Conservation (phyloP, 2,329 filamentous ascomycete genomes). For the Calonectria hawksworthii region DNA sequence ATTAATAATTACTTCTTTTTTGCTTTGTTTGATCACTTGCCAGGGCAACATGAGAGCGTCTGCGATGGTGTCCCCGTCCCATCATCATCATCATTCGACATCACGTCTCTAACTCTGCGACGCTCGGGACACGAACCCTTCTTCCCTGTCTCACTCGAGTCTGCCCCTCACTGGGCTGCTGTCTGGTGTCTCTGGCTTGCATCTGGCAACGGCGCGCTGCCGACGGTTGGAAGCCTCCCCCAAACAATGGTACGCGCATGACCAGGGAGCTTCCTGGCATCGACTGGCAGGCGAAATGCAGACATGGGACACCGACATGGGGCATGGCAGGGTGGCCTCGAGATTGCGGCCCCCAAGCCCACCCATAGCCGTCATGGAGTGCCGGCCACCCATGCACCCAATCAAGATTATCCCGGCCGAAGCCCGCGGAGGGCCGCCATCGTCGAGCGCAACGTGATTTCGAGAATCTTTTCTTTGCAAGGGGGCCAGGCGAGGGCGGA, state of each 20-base stretch:
- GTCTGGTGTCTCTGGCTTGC: constrained; percentile 4
- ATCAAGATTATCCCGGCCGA: constrained; percentile 2
- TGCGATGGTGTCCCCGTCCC: not conserved
- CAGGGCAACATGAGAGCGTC: not conserved
- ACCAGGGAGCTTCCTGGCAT: constrained; percentile 18
- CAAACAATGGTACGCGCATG: constrained; percentile 19
- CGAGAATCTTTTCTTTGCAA: constrained; percentile 22
- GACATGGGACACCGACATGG: constrained; percentile 12
- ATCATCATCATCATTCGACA: not conserved
- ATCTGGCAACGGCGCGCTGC: constrained; percentile 8
- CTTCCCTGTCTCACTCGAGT: not conserved
- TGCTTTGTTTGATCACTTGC: not conserved
- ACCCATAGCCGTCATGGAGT: constrained; percentile 5
- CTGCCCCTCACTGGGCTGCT: not conserved
- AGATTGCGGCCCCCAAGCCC: constrained; percentile 18
- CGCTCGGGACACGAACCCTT: not conserved
- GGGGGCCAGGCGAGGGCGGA: not conserved
- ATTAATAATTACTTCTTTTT: constrained; percentile 6
- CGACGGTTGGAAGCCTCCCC: constrained; percentile 12
- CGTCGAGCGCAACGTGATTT: constrained; percentile 14
- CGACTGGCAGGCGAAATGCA: constrained; percentile 16
- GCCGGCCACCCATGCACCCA: constrained; percentile 4
- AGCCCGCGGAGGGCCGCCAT: constrained; percentile 8
- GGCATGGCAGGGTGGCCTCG: not conserved
- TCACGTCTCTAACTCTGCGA: not conserved